phyloP scores from a whole-genome alignment of 2,329 filamentous ascomycete species.

The Tetracladium maxilliforme region DNA sequence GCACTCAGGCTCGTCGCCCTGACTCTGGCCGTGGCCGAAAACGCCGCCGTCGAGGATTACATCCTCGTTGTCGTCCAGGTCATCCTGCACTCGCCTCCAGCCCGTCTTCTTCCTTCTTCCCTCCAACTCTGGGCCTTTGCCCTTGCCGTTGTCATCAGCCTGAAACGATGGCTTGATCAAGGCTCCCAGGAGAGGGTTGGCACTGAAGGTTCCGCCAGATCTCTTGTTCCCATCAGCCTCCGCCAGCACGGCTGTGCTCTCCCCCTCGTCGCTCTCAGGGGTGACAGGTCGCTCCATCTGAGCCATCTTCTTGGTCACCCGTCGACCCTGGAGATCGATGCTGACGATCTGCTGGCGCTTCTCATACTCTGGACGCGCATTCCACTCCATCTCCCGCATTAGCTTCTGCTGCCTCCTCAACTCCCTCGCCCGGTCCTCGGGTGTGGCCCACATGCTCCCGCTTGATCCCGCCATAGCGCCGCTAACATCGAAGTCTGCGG shows the following conservation, averaged over 20 bases:
- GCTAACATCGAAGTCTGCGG: conserved; percentile 50
- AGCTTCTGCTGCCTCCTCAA: conserved; percentile 57
- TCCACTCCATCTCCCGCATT: conserved; percentile 53
- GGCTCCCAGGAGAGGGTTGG: conserved; percentile 16
- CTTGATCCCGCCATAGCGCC: conserved; percentile 28
- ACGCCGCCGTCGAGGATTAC: conserved; percentile 21
- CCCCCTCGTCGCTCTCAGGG: conserved; percentile 1
- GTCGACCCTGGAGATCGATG: conserved; percentile 51
- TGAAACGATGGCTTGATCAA: conserved; percentile 17
- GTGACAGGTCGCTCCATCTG: conserved; percentile 1
- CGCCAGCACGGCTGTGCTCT: conserved; percentile 1
- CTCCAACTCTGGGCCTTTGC: conserved; percentile 7
- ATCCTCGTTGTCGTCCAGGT: conserved; percentile 22
- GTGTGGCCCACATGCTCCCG: conserved; percentile 58
- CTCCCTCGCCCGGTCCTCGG: conserved; percentile 50
- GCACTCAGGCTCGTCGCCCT: conserved; percentile 1
- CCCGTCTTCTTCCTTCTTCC: conserved; percentile 11
- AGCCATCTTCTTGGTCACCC: conserved; percentile 24
- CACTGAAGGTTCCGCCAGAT: conserved; percentile 15
- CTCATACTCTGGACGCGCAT: conserved; percentile 54
- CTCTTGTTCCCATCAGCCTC: conserved; percentile 6
- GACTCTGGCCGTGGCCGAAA: conserved; percentile 8
- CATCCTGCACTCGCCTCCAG: conserved; percentile 24
- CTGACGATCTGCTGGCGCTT: conserved; percentile 55
- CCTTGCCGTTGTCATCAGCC: conserved; percentile 14